phyloP scores from a whole-genome alignment of 2,329 filamentous ascomycete species.

The Stemphylium beticola region DNA sequence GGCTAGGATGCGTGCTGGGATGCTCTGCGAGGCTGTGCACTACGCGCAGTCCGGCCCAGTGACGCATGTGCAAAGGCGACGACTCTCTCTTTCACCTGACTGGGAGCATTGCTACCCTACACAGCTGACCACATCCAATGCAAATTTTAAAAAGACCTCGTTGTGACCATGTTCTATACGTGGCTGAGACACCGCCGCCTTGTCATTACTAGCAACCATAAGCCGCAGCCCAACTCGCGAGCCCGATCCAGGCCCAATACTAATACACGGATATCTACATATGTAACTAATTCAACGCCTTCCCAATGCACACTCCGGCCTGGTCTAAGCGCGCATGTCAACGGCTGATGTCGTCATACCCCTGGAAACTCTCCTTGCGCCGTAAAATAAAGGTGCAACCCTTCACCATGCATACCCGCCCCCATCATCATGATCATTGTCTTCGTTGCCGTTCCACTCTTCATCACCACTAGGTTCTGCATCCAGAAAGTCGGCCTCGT shows the following conservation, averaged over 20 bases:
- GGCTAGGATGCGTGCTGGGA: constrained; percentile 7
- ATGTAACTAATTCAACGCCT: constrained; percentile 20
- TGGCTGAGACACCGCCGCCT: constrained; percentile 8
- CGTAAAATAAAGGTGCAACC: not conserved
- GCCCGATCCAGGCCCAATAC: constrained; percentile 25
- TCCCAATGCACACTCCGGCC: constrained; percentile 21
- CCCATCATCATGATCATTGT: constrained; percentile 53
- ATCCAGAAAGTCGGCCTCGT: constrained; percentile 75
- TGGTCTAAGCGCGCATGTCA: not conserved
- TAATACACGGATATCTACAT: constrained; percentile 21
- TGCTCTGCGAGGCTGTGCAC: constrained; percentile 19
- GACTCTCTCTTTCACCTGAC: constrained; percentile 17
- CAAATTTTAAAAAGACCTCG: not conserved
- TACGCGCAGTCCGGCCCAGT: constrained; percentile 7
- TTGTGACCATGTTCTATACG: constrained; percentile 1
- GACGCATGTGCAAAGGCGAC: constrained; percentile 18
- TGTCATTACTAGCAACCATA: not conserved
- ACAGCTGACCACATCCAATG: constrained; percentile 4
- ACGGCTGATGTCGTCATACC: not conserved
- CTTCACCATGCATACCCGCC: constrained; percentile 42
- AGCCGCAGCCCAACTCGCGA: constrained; percentile 26
- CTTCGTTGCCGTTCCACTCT: constrained; percentile 64
- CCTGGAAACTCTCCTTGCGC: not conserved
- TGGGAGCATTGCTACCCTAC: constrained; percentile 5
- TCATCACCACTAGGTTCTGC: constrained; percentile 64